Base-by-base conservation (phyloP, 805 yeast genomes). In the Phaffomyces antillensis region DNA sequence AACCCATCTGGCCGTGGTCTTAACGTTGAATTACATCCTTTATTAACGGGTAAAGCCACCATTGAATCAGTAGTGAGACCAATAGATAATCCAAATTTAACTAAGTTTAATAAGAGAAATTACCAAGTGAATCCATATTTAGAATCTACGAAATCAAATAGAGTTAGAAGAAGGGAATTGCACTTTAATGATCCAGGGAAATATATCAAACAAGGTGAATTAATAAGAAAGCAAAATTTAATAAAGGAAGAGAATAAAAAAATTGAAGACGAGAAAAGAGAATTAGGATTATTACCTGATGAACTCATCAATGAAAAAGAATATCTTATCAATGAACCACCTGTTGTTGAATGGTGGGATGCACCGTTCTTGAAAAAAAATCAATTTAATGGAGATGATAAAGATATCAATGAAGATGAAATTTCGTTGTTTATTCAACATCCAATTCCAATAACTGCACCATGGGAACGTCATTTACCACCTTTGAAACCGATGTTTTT, bases 301-400 rank as follows among this genome's bases (percentile, higher is more conserved):
- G 59, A 66, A 16, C 53, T 57, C 1, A 46, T 72, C 1, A 83
- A 81, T 5, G 96, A 87, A 55, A 74, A 77, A 17, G 59, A 66
- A 9, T 84, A 72, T 55, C 61, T 65, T 42, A 66, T 66, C 0
- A 59, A 56, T 0, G 56, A 48, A 17, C 89, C 90, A 1, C 95
- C 96, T 0, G 49, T 46, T 3, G 63, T 81, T 2, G 96, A 89
- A 61, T 88, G 96, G 96, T 91, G 97, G 97, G 96, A 91, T 64
- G 60, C 64, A 43, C 77, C 77, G 3, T 75, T 77, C 40, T 52
- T 84, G 2, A 53, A 52, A 12, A 67, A 66, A 7, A 20, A 20
- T 20, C 23, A 20, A 20, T 20, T 20, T 25, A 61, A 62, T 3
- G 58, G 58, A 36, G 72, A 76, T 51, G 55, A 61, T 6, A 31